phyloP scores from a whole-genome alignment of 2,329 filamentous ascomycete species.

The Fusarium nelsonii region DNA sequence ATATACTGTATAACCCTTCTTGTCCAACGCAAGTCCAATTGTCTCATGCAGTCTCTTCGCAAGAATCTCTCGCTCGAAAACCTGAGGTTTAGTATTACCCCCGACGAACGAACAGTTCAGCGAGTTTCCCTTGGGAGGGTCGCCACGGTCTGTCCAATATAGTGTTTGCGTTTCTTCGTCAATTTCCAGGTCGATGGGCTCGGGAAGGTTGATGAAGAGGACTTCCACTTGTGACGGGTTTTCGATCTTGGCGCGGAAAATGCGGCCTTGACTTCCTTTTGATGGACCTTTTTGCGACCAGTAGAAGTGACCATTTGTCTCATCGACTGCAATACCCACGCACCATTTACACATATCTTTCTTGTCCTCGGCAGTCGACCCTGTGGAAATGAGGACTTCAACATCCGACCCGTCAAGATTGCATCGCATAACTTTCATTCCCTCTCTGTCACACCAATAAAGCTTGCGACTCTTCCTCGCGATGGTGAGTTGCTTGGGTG shows the following conservation, averaged over 20 bases:
- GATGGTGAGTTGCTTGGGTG: background rate
- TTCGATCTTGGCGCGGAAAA: background rate
- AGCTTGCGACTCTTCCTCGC: background rate
- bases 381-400: background rate
- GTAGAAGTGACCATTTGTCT: background rate
- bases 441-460: constrained; percentile 20
- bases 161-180: background rate
- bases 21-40: background rate
- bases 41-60: background rate
- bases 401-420: constrained; percentile 2
- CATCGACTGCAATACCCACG: background rate
- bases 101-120: background rate
- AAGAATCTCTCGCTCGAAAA: background rate
- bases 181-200: background rate
- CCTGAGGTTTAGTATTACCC: background rate
- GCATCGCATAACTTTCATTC: constrained; percentile 11
- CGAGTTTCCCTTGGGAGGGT: background rate
- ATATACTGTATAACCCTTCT: background rate
- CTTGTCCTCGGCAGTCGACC: background rate
- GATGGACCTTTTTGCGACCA: constrained; percentile 4
- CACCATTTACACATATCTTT: background rate
- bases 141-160: background rate
- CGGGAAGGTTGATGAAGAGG: background rate
- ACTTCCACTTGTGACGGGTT: background rate
- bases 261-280: background rate